phyloP scores from a whole-genome alignment of 352 stramenopile genomes.

The Pythium brachiatum region DNA sequence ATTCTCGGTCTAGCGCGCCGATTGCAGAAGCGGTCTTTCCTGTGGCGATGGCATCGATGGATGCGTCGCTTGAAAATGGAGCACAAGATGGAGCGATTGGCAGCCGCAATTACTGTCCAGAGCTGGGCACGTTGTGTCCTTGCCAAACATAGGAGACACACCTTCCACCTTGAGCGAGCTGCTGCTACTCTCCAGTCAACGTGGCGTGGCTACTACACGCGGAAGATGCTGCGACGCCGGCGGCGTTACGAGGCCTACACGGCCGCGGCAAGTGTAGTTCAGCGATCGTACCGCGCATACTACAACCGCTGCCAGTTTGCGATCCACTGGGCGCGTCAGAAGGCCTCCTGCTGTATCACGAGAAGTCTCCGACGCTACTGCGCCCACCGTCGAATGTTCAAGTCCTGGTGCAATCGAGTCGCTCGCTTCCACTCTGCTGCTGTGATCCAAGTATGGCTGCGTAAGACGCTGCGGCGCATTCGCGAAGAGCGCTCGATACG shows the following conservation, averaged over 20 bases:
- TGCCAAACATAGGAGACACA: slow-evolving; percentile 25
- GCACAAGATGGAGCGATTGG: slow-evolving; percentile 37
- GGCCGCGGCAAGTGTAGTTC: slow-evolving; percentile 29
- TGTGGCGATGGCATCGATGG: slow-evolving; percentile 39
- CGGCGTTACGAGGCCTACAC: slow-evolving; percentile 38
- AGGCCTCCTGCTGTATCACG: slow-evolving; percentile 40
- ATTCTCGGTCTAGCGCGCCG: slow-evolving; percentile 37
- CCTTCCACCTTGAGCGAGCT: slow-evolving; percentile 28
- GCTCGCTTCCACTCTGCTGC: slow-evolving; percentile 55
- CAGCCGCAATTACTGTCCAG: slow-evolving; percentile 47
- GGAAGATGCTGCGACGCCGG: slow-evolving; percentile 38
- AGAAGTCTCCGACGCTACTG: slow-evolving; percentile 35
- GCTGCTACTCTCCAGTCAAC: slow-evolving; percentile 36
- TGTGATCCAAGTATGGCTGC: slow-evolving; percentile 54
- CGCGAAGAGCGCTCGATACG: slow-evolving; percentile 10
- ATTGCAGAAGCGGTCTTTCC: slow-evolving; percentile 25
- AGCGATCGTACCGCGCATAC: slow-evolving; percentile 40
- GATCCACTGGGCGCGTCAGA: slow-evolving; percentile 27
- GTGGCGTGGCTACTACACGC: slow-evolving; percentile 55
- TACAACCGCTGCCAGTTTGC: slow-evolving; percentile 35
- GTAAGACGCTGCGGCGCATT: slow-evolving; percentile 30
- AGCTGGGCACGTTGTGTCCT: slow-evolving; percentile 41
- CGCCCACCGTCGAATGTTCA: slow-evolving; percentile 32
- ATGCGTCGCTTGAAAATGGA: slow-evolving; percentile 20
- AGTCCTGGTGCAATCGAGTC: slow-evolving; percentile 40